A percentile compares a stretch with the other conserved stretches of the same genome.
phyloP scores from a whole-genome alignment of 2,329 filamentous ascomycete species.

The Fusarium begoniae region DNA sequence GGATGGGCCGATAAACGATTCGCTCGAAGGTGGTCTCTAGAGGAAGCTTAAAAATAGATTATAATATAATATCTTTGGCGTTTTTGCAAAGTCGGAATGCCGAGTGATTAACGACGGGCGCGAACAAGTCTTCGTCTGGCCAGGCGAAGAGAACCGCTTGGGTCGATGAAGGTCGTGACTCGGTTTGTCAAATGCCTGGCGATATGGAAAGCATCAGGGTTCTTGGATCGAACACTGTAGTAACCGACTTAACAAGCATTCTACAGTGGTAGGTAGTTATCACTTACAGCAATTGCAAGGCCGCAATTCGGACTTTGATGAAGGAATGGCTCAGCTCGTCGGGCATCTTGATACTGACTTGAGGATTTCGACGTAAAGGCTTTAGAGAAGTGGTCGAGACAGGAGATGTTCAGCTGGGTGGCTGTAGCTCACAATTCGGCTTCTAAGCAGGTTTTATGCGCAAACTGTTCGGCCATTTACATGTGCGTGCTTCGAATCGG shows the following conservation, averaged over 20 bases:
- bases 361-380: not conserved
- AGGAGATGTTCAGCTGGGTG: not conserved
- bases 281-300: constrained; percentile 58
- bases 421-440: not conserved
- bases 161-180: constrained; percentile 34
- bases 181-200: constrained; percentile 36
- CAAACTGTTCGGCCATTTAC: not conserved
- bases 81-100: not conserved
- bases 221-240: constrained; percentile 18
- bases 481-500: not conserved
- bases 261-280: not conserved
- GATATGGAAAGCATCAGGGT: constrained; percentile 15
- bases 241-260: not conserved
- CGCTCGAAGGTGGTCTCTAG: not conserved
- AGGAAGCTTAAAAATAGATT: not conserved
- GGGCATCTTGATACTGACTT: constrained; percentile 42
- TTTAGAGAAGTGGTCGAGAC: not conserved
- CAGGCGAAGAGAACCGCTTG: constrained; percentile 27
- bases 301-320: constrained; percentile 58
- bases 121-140: constrained; percentile 39
- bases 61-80: constrained; percentile 1
- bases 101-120: constrained; percentile 25
- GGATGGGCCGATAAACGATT: constrained; percentile 78
- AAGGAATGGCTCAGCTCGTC: constrained; percentile 55
- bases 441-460: not conserved